phyloP scores from a whole-genome alignment of 2,329 filamentous ascomycete genomes.

The Colletotrichum chlorophyti region DNA sequence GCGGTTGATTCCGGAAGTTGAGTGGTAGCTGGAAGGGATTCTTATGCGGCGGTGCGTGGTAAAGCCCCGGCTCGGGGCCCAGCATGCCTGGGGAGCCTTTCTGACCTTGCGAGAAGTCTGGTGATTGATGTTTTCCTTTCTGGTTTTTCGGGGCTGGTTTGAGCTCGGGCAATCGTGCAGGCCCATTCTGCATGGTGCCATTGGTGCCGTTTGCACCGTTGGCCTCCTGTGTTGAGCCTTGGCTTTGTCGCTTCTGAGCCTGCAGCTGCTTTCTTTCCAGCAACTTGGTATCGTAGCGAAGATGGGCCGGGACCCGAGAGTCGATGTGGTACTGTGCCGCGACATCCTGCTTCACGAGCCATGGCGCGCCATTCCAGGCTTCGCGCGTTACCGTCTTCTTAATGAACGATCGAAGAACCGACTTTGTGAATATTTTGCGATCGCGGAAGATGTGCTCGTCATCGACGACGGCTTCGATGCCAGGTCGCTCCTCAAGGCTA shows the following conservation, averaged over 20 bases:
- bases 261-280: constrained; percentile 78
- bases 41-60: constrained; percentile 49
- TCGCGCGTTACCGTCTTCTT: constrained; percentile 94
- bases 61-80: constrained; percentile 42
- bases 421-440: constrained; percentile 91
- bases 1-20: constrained; percentile 49
- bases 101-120: constrained; percentile 39
- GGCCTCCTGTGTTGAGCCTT: constrained; percentile 36
- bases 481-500: constrained; percentile 70
- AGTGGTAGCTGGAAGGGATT: constrained; percentile 56
- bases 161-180: constrained; percentile 71
- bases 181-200: constrained; percentile 45
- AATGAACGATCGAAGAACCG: constrained; percentile 90
- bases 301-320: constrained; percentile 81
- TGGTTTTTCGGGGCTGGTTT: constrained; percentile 76
- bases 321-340: constrained; percentile 86
- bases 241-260: constrained; percentile 66
- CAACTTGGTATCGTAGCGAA: constrained; percentile 81
- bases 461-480: constrained; percentile 79
- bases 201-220: constrained; percentile 45
- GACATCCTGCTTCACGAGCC: constrained; percentile 89
- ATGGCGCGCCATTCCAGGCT: constrained; percentile 94
- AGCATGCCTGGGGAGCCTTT: constrained; percentile 49
- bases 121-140: constrained; percentile 62
- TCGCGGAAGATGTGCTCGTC: constrained; percentile 85